Evolutionary conservation across 805 yeast genomes (phyloP).

Genomic region (Lipomyces chichibuensis): DNA sequence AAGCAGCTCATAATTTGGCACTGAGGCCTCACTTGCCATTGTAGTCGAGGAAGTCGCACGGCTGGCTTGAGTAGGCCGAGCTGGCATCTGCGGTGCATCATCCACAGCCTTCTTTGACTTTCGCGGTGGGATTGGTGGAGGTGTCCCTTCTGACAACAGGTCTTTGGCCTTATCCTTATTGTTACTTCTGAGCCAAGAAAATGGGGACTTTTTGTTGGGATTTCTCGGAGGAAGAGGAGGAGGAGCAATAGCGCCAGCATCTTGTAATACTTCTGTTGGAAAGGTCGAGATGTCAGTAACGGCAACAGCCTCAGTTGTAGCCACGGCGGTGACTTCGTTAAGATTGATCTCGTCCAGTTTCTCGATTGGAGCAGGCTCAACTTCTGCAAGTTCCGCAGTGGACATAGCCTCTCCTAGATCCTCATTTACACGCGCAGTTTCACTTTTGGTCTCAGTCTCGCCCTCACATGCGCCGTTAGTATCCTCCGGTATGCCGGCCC

Average conservation of each 20-base stretch:
- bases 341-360: constrained; percentile 27
- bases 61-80: constrained; percentile 45
- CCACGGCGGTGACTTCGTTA: constrained; percentile 9
- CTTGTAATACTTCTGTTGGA: constrained; percentile 6
- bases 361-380: constrained; percentile 3
- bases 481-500: neutral
- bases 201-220: constrained; percentile 37
- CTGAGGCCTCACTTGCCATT: constrained; percentile 6
- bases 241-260: constrained; percentile 12
- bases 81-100: constrained; percentile 33
- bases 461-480: neutral
- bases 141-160: neutral
- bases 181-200: constrained; percentile 40
- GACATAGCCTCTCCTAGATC: neutral
- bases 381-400: neutral
- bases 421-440: neutral
- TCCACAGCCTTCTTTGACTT: constrained; percentile 3
- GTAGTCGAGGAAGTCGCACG: constrained; percentile 10
- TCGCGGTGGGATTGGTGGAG: constrained; percentile 19
- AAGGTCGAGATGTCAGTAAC: neutral
- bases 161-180: constrained; percentile 2
- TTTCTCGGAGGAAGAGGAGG: constrained; percentile 31
- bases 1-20: constrained; percentile 55
- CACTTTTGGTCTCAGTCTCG: neutral
- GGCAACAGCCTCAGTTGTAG: neutral